Base-by-base conservation (phyloP, 2,329 filamentous ascomycete genomes). In the Sporothrix dimorphospora region DNA sequence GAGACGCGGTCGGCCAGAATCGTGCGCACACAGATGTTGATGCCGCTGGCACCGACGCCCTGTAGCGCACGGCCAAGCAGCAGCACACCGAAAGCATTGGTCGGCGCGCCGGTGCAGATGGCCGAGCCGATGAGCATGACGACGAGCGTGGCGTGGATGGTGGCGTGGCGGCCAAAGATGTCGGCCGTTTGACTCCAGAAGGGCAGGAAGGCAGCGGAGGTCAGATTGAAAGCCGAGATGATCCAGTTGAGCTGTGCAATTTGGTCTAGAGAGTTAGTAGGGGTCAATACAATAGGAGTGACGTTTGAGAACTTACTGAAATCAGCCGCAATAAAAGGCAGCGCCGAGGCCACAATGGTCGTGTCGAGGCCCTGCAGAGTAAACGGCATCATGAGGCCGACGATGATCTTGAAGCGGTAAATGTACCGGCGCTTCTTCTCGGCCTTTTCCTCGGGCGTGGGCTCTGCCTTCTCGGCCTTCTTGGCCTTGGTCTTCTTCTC, bases 201-300 rank as follows among this genome's bases (percentile, higher is more conserved):
- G 4, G 90, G 90, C 12, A 92, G 88, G 75, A 91, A 92, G 1
- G 89, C 86, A 1, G 90, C 89, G 0, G 88, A 88, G 0, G 89
- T 90, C 14, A 92, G 82, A 70, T 89, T 92, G 79, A 91, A 92
- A 9, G 89, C 84, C 0, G 90, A 90, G 21, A 92, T 86, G 76
- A 92, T 90, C 89, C 89, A 92, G 77, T 90, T 91, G 2, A 91
- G 82, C 75, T 90, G 86, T n/a, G 86, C 83, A 9, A 88, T 77
- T 77, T 88, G 78, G 74, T 84, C 85, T 85, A 71, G 19, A 21
- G 1, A 38, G 34, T 40, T 12, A 42, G 66, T 3, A 11, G 40
- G 34, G 30, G 19, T 42, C 47, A 42, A 19, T 19, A 38, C 27
- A n/a, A 63, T n/a, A 16, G n/a, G 11, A 82, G 77, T 85, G 75